phyloP scores from a whole-genome alignment of 2,329 filamentous ascomycete species.

The Daldinia sp. region DNA sequence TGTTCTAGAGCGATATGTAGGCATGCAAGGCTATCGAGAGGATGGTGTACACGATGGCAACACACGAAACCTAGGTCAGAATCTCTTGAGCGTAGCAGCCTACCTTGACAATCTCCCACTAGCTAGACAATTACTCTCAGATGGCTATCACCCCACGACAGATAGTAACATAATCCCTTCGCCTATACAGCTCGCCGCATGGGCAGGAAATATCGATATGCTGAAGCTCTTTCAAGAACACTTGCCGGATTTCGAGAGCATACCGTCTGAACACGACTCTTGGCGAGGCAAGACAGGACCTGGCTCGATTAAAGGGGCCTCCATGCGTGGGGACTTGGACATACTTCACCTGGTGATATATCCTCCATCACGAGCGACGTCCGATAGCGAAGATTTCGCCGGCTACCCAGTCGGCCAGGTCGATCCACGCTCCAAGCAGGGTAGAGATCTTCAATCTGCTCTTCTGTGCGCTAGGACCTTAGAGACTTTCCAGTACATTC shows the following conservation, averaged over 20 bases:
- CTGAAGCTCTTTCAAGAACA: background rate
- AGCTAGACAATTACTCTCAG: background rate
- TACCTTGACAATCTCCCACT: background rate
- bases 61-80: background rate
- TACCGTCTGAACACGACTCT: background rate
- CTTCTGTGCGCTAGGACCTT: background rate
- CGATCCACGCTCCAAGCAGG: background rate
- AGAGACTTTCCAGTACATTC: background rate
- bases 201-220: conserved; percentile 6
- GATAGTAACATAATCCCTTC: background rate
- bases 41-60: background rate
- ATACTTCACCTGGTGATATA: background rate
- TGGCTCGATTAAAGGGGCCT: background rate
- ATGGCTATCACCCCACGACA: background rate
- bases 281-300: background rate
- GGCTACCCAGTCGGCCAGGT: background rate
- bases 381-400: background rate
- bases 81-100: background rate
- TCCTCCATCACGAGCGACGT: background rate
- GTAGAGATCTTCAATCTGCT: background rate
- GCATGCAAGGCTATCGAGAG: background rate
- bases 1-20: background rate
- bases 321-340: background rate
- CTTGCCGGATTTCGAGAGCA: background rate
- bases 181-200: conserved; percentile 1